Base-by-base conservation (phyloP, 768 basidiomycete species). In the Krasilnikovozyma curviuscula region DNA sequence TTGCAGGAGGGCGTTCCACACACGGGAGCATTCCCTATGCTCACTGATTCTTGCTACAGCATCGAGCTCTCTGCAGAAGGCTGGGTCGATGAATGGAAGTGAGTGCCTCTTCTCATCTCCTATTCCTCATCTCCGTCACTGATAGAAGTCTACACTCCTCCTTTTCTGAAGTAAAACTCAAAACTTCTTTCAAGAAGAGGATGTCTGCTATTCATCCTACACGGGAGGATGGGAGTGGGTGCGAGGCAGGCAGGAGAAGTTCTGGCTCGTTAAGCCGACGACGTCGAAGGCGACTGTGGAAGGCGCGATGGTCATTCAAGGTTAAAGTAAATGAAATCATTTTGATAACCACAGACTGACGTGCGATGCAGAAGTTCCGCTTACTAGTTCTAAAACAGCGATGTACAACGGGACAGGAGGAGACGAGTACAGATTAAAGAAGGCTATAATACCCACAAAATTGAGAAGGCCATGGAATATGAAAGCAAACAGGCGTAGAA, bases 11-110 rank as follows among this genome's bases (percentile, higher is more conserved):
- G 66, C 44, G 70, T 73, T 18, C 71, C 73, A 8, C 59, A 72
- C 29, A 55, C 71, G 9, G 73, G 72, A 33, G 70, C 72, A 30
- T 62, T 73, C 33, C 63, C 62, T 7, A 67, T 74, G 23, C 62
- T 73, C 24, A 65, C 70, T 6, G 61, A 72, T 45, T 72, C 71
- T 12, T 74, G 69, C 60, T 74, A 73, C 55, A 71, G 69, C 60
- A 69, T 75, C 50, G 72, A 74, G 54, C 65, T 74, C 13, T 71
- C 69, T 46, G 71, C 71, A 6, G 68, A 67, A 54, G 69, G 69
- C 48, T 70, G 67, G 44, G 64, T 74, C 16, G 66, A 69, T 8
- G 73, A 73, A 52, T 67, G 70, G 40, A 70, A 71, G 66, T 68
- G 44, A 32, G n/a, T n/a, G n/a, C 31, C 5, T 5, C 29, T 2